Evolutionary conservation across 352 stramenopile genomes (phyloP).

Genomic region (Phytophthora nicotianae): DNA sequence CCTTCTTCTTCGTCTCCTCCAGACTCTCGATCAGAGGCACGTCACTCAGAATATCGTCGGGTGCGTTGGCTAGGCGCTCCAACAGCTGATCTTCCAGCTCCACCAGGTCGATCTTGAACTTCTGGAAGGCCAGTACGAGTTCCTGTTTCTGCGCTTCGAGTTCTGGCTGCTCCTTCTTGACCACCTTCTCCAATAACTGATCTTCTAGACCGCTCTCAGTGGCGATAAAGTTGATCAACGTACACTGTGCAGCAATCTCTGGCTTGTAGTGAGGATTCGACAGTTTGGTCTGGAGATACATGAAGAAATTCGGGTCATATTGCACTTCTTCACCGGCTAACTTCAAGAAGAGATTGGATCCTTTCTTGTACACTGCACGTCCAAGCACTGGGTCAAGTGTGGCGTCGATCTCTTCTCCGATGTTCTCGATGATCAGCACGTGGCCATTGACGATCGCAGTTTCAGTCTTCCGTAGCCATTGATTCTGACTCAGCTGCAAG

Average conservation of each 20-base stretch:
- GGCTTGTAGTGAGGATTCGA: conserved; percentile 98
- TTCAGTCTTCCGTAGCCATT: conserved; percentile 96
- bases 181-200: conserved; percentile 95
- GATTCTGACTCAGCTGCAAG: conserved; percentile 95
- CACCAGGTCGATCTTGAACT: conserved; percentile 98
- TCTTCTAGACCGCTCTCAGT: conserved; percentile 96
- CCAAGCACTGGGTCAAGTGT: conserved; percentile 96
- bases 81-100: conserved; percentile 96
- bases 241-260: conserved; percentile 96
- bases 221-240: conserved; percentile 98
- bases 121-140: conserved; percentile 92
- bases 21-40: conserved; percentile 96
- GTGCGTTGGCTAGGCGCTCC: conserved; percentile 94
- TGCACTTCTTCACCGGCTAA: conserved; percentile 96
- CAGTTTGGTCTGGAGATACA: conserved; percentile 97
- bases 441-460: conserved; percentile 95
- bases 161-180: conserved; percentile 95
- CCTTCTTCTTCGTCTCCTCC: conserved; percentile 96
- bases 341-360: conserved; percentile 94
- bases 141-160: conserved; percentile 95
- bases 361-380: conserved; percentile 96
- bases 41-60: conserved; percentile 96
- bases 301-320: conserved; percentile 96
- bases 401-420: conserved; percentile 96
- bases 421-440: conserved; percentile 98